Conservation (phyloP, 441 rosid genomes). For the Populus tomentosa region DNA sequence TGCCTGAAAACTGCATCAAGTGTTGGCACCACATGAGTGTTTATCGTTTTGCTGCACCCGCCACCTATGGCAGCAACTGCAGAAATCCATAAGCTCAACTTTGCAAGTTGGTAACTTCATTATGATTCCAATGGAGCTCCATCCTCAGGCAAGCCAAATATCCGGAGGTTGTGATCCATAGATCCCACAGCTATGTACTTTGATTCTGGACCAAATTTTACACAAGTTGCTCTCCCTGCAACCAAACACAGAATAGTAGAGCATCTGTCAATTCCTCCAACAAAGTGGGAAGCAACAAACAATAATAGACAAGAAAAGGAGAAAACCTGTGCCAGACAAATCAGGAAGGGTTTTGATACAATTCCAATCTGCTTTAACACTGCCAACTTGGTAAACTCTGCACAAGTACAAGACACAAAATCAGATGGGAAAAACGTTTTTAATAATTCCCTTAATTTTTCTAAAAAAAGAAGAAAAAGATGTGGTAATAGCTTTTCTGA, state of each 20-base stretch:
- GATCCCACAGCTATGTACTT: slow-evolving; percentile 90
- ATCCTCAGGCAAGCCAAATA: slow-evolving; percentile 72
- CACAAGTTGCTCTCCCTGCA: slow-evolving; percentile 76
- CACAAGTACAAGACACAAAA: slow-evolving; percentile 10
- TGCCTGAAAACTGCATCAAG: not conserved
- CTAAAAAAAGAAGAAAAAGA: not conserved
- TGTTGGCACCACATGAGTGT: not conserved
- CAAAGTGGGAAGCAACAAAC: not conserved
- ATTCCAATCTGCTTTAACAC: slow-evolving; percentile 95
- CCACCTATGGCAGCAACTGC: not conserved
- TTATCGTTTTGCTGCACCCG: slow-evolving; percentile 2
- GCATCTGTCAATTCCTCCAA: not conserved
- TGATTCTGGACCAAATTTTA: slow-evolving; percentile 84
- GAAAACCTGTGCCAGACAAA: slow-evolving; percentile 89
- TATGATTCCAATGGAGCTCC: slow-evolving; percentile 50
- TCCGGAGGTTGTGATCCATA: slow-evolving; percentile 92
- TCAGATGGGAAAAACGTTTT: not conserved
- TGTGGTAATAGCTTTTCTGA: not conserved
- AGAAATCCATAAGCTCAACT: not conserved
- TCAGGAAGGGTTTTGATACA: slow-evolving; percentile 84
- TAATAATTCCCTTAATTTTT: not conserved
- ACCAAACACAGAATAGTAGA: not conserved
- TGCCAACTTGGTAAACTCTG: slow-evolving; percentile 89
- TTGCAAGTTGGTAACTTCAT: slow-evolving; percentile 6
- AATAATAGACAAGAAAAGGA: not conserved